Base-by-base conservation (phyloP, 305 asterid genomes). In the Fraxinus latifolia region DNA sequence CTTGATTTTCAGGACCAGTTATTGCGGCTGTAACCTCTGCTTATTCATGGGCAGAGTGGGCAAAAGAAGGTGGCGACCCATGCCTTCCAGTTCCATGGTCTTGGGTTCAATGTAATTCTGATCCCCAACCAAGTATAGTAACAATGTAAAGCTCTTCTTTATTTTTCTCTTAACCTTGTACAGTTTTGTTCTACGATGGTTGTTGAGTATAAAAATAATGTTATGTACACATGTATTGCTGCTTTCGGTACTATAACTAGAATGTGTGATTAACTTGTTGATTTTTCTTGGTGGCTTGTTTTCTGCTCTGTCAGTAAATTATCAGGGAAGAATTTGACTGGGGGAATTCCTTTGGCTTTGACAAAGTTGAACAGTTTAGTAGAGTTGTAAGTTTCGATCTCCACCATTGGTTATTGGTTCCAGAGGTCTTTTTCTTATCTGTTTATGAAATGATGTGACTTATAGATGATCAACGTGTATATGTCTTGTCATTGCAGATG, bases 81-180 rank as follows among this genome's bases (percentile, higher is more conserved):
- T 96, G 99, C 90, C 87, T 96, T 79, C 99, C 99, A 5, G 91
- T 88, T 76, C 93, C 98, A 81, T 94, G 98, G 98, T 90, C 99
- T 65, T 96, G 98, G 99, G 88, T 96, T 77, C 90, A 86, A 62
- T 96, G 99, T 82, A 93, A 88, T 85, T 86, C 92, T 74, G 97
- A 91, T 88, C 89, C 89, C 81, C 95, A 85, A 83, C 97, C 98
- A 79, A 94, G 89, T 85, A 88, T 96, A 80, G 84, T 90, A 80
- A 82, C 95, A 3, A 90, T 96, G 99, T 94, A 92, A 75, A 79
- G 71, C 74, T 81, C 80, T 83, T 33, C 44, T 82, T 81, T 70
- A 34, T 74, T 76, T 36, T 74, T 79, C 27, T 73, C 74, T 42
- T 76, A 34, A 53, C 50, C 32, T 32, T 67, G 31, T 68, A 31